Evolutionary conservation across 192 early-diverging fungal species (phyloP).

Genomic region (Backusella sp.): DNA sequence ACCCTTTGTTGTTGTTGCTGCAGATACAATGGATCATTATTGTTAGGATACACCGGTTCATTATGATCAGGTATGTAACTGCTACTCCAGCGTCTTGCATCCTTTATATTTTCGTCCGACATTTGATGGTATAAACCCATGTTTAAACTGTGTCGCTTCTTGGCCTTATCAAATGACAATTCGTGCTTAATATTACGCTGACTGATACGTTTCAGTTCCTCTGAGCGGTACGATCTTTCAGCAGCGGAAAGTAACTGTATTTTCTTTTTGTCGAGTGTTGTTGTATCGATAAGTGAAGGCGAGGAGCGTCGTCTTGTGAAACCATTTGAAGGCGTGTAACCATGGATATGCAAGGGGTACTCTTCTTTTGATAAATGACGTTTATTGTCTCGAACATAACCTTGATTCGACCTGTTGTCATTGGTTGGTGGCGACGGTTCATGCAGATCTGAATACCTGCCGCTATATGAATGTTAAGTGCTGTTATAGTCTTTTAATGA

Average conservation of each 20-base stretch:
- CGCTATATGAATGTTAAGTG: background rate
- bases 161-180: background rate
- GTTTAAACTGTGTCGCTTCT: background rate
- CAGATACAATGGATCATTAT: background rate
- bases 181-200: background rate
- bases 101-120: background rate
- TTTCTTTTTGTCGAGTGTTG: background rate
- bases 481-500: background rate
- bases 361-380: background rate
- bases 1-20: background rate
- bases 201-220: background rate
- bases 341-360: background rate
- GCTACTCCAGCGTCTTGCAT: background rate
- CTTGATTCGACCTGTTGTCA: background rate
- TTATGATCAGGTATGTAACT: background rate
- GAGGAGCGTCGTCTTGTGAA: slow-evolving; percentile 1
- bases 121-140: background rate
- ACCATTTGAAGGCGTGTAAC: background rate
- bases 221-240: background rate
- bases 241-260: background rate
- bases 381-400: background rate
- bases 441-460: background rate
- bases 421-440: background rate
- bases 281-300: background rate
- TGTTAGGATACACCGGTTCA: background rate